Base-by-base conservation (phyloP, 148 eudicot species). In the Mesembryanthemum crystallinum region DNA sequence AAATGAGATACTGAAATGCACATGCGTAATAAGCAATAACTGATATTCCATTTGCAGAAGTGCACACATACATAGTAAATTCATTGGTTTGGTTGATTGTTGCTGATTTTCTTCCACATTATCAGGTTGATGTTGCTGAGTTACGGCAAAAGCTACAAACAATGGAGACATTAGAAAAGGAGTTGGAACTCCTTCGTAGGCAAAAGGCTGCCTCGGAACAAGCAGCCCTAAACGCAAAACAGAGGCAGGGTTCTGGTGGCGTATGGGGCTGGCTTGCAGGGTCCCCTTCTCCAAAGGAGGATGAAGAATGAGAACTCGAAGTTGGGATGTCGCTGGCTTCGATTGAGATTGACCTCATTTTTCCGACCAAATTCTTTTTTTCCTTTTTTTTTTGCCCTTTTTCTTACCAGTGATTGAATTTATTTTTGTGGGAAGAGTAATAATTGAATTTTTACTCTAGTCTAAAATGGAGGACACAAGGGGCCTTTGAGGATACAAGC, bases 201-300 rank as follows among this genome's bases (percentile, higher is more conserved):
- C 99, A 96, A 87, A 96, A 91, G 84, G 94, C 98, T 47, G 98
- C 98, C 67, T 91, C 99, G 35, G 99, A 92, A 76, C 89, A 92
- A 87, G 98, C 96, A 30, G 91, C 88, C 70, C 69, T 89, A 7
- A 84, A 57, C 64, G 92, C 92, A 32, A 96, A 86, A 75, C 90
- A 90, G 73, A 89, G 83, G 80, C 98, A 91, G 82, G 37, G 90
- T 69, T 96, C 98, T 25, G 93, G 98, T 12, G 97, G 98, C 8
- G 85, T 92, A 24, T 96, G 98, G 98, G 92, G 99, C 23, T 92
- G 98, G 98, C 91, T 96, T 71, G 99, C 97, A n/a, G 92, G 91
- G 35, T 52, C 86, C 57, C 93, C 96, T 30, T 69, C 88, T n/a
- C 82, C 84, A 45, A 77, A 73, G 33, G 74, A 80, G 14, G 89